Evolutionary conservation across 2,329 filamentous ascomycete genomes (phyloP), one percentile per base, ranked within the genome.

Genomic region (Monosporascus cannonballus): DNA sequence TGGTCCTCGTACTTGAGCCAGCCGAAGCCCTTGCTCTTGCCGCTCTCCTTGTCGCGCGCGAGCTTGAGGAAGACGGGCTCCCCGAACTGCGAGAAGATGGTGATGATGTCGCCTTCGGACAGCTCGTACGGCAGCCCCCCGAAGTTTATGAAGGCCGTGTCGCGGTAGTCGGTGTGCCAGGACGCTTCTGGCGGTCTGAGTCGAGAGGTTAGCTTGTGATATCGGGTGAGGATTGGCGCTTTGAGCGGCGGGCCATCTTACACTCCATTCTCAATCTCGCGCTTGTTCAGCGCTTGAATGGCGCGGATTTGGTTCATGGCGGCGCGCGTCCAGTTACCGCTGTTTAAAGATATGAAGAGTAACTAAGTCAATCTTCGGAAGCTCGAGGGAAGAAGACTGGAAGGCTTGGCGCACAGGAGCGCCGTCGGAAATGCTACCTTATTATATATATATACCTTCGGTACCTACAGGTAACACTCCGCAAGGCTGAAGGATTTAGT

Each of bases 1-100:
- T 99, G 94, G 71, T 99, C 93, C 69, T 99, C 94, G 71, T 97
- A 99, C 68, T 99, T 99, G 54, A 99, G 79, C 79, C 95, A 99
- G 3, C 88, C 91, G 67, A 97, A 99, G 0, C 94, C 94, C 60
- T 87, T 88, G 56, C 89, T 95, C 72, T 96, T 96, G 56, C 94
- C 94, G 0, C 92, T 95, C 68, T 97, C 95, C 67, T 94, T 94
- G 77, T 99, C 94, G 65, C 94, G 90, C 47, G 87, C 85, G 14
- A 99, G 83, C 64, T 96, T 95, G 54, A 99, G 79, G 72, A 93
- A 95, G 3, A 92, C 89, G 2, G 95, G 95, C 67, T 97, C 93
- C 62, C 94, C 94, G 67, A 87, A 99, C 70, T 99, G 94, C 6
- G 91, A 96, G 76, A 97, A 99, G 55, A 99, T 95, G 11, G 92